These are phyloP conservation scores for Wickerhamiella pararugosa DNA, from an alignment of 1,139 yeast species.

Conservation along the genomic window DNA sequence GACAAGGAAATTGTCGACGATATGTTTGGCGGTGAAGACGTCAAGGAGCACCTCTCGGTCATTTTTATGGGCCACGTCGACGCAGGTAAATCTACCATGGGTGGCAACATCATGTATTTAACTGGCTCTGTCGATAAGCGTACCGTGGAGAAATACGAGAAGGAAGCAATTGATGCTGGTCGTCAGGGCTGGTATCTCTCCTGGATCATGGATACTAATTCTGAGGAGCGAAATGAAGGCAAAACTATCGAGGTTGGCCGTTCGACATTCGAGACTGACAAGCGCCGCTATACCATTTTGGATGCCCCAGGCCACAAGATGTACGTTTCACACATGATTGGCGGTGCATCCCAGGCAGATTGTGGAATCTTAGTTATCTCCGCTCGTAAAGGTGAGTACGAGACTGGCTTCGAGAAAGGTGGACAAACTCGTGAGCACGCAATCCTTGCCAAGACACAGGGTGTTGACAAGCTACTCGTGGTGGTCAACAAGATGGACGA, in stretches of 20 bases:
- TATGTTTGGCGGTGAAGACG: conserved; percentile 50
- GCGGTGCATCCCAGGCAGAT: conserved; percentile 99
- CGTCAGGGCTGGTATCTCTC: conserved; percentile 99
- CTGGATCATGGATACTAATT: conserved; percentile 99
- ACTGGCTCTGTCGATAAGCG: conserved; percentile 98
- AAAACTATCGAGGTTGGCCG: conserved; percentile 98
- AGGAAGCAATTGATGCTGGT: conserved; percentile 98
- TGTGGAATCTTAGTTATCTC: conserved; percentile 92
- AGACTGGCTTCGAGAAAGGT: conserved; percentile 97
- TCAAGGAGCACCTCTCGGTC: conserved; percentile 85
- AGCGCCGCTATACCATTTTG: conserved; percentile 90
- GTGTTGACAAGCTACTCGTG: conserved; percentile 83
- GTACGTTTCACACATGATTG: conserved; percentile 98
- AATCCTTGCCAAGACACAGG: conserved; percentile 91
- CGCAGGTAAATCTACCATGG: conserved; percentile 99
- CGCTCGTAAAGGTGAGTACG: conserved; percentile 98
- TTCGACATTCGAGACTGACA: conserved; percentile 92
- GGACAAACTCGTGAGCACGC: conserved; percentile 99
- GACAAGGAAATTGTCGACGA: conserved; percentile 84
- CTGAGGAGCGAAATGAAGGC: conserved; percentile 97
- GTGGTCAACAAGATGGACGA: conserved; percentile 99
- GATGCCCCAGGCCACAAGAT: conserved; percentile 99
- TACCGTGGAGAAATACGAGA: conserved; percentile 95
- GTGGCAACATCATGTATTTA: conserved; percentile 83
- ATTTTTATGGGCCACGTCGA: conserved; percentile 99